phyloP scores from a whole-genome alignment of 169 alveolate species.

The Babesia sp. region DNA sequence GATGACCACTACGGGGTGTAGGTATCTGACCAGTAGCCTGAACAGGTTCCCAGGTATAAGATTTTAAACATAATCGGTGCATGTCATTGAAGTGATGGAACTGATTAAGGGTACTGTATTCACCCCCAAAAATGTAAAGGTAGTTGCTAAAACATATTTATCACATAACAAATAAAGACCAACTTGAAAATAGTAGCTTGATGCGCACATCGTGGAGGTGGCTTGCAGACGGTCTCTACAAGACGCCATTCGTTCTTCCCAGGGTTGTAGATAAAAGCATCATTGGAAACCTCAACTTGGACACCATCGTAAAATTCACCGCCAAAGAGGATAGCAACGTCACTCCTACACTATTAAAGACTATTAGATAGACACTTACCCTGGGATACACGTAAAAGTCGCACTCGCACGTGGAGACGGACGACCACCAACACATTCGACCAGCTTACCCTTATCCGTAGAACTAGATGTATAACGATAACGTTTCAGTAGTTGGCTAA shows the following conservation, averaged over 20 bases:
- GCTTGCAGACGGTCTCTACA: slow-evolving; percentile 71
- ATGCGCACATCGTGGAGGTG: slow-evolving; percentile 89
- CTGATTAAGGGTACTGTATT: slow-evolving; percentile 83
- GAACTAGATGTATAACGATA: slow-evolving; percentile 12
- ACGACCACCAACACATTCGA: slow-evolving; percentile 28
- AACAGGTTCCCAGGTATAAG: slow-evolving; percentile 79
- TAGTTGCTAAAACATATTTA: slow-evolving; percentile 67
- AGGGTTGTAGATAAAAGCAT: slow-evolving; percentile 80
- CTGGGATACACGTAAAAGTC: slow-evolving; percentile 69
- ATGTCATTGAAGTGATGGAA: slow-evolving; percentile 88
- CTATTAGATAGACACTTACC: slow-evolving; percentile 13
- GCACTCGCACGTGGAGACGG: slow-evolving; percentile 80
- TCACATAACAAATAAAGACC: background rate
- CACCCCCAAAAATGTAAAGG: slow-evolving; percentile 89
- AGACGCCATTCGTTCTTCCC: slow-evolving; percentile 83
- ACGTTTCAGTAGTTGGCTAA: slow-evolving; percentile 15
- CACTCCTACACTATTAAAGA: slow-evolving; percentile 42
- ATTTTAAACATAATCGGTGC: slow-evolving; percentile 78
- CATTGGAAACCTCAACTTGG: slow-evolving; percentile 80
- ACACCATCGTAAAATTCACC: slow-evolving; percentile 88
- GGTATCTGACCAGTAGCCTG: slow-evolving; percentile 80
- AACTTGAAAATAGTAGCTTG: slow-evolving; percentile 84
- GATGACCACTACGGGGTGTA: slow-evolving; percentile 89
- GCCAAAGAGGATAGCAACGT: slow-evolving; percentile 83
- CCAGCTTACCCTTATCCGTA: slow-evolving; percentile 38